Percentiles rank a stretch among this genome's conserved stretches.
These are phyloP conservation scores for Amanita pallidorosea DNA, from an alignment of 768 basidiomycete genomes.

Conservation along the genomic window DNA sequence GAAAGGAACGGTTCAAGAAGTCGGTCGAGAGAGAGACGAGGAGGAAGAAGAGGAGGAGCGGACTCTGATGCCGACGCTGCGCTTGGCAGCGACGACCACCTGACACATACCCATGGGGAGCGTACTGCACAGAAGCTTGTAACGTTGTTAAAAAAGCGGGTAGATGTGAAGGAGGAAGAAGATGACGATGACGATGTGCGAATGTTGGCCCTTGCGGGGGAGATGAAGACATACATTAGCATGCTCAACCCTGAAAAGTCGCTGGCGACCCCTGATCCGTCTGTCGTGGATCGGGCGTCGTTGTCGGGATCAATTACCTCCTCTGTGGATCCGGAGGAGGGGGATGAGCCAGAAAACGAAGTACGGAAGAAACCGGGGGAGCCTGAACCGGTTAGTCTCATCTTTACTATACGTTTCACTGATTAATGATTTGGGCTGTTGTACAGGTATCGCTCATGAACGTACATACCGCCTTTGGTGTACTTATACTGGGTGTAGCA, in stretches of 20 bases:
- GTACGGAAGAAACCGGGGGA: not conserved
- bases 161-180: conserved; percentile 10
- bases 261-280: conserved; percentile 17
- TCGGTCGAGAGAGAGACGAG: conserved; percentile 7
- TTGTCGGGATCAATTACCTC: conserved; percentile 3
- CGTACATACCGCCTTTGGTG: conserved; percentile 50
- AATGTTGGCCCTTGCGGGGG: not conserved
- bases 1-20: conserved; percentile 8
- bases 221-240: not conserved
- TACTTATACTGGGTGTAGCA: conserved; percentile 54
- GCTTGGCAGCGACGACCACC: conserved; percentile 14
- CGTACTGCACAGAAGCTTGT: conserved; percentile 14
- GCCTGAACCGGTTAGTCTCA: not conserved
- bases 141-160: conserved; percentile 11
- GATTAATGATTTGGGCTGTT: not conserved
- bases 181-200: conserved; percentile 1
- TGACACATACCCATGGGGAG: not conserved
- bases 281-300: conserved; percentile 6
- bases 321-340: conserved; percentile 1
- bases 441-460: conserved; percentile 19
- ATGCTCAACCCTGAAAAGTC: conserved; percentile 9
- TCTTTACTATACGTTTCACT: not conserved
- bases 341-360: not conserved
- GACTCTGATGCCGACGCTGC: conserved; percentile 16
- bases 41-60: conserved; percentile 5